Percentiles rank a stretch among this genome's conserved stretches.
phyloP scores from a whole-genome alignment of 208 protist genomes.

The Trypanosoma vivax region DNA sequence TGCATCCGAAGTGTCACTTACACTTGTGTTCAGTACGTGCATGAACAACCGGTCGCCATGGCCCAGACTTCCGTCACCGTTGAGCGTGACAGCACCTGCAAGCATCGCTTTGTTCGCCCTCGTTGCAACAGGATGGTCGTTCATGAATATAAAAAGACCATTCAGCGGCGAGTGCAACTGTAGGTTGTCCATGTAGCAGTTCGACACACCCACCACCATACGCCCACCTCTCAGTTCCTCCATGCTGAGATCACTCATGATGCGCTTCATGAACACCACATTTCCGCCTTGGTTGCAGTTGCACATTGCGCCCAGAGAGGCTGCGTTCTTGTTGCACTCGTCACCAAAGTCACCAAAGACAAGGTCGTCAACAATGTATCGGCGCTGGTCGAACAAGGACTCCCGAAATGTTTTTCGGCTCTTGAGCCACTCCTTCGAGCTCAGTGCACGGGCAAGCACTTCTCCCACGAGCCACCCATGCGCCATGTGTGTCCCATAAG shows the following conservation, averaged over 20 bases:
- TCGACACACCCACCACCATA: neutral
- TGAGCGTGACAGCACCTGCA: neutral
- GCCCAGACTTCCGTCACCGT: neutral
- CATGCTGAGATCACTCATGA: conserved; percentile 1
- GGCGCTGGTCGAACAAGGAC: conserved; percentile 8
- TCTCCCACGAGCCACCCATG: neutral
- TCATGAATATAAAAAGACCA: neutral
- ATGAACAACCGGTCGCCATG: neutral
- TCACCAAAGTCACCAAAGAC: conserved; percentile 7
- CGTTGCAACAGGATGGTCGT: neutral
- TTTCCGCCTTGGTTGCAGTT: conserved; percentile 34
- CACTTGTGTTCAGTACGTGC: neutral
- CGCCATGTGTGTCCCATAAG: neutral
- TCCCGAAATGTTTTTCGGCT: conserved; percentile 1
- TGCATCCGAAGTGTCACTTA: neutral
- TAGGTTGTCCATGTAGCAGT: neutral
- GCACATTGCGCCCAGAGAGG: conserved; percentile 25
- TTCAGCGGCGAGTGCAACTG: neutral
- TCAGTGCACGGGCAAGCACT: neutral
- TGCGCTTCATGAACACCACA: conserved; percentile 15
- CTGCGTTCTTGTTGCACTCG: neutral
- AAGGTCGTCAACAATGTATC: neutral
- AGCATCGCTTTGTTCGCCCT: neutral
- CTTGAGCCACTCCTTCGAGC: conserved; percentile 8
- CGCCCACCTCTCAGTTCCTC: neutral